Evolutionary conservation across 257 asterid genomes (phyloP), one percentile per base, ranked within the genome.

Genomic region (Thymus quinquecostatus): DNA sequence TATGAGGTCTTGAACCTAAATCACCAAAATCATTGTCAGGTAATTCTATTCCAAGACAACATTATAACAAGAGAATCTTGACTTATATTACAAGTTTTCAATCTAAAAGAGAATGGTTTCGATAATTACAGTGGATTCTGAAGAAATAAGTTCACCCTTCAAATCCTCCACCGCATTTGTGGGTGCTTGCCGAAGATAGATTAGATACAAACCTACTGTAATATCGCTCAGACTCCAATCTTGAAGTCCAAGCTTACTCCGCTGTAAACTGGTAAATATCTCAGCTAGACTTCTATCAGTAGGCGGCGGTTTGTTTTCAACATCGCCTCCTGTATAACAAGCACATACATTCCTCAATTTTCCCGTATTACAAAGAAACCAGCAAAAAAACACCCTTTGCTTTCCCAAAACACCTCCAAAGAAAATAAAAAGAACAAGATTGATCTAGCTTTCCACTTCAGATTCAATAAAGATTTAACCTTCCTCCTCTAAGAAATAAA

Each of bases 171-270:
- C 78, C 44, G 81, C 75, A 59, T 76, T 76, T 41, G 78, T 78
- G 59, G 99, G 87, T 69, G 98, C 94, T 79, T 92, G 98, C 77
- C 74, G 92, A 76, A 95, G 92, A 82, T 95, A 92, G 44, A 95
- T 77, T 65, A 89, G 96, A 84, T 88, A 95, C 81, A 95, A 80
- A 70, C 98, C 99, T 69, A 88, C 60, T 2, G 99, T 95, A 69
- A 95, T 92, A 82, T 95, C 98, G 76, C 97, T 84, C 43, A 95
- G 81, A 85, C 90, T 92, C 99, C 99, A 95, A 77, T 90, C 96
- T 79, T 92, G 92, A 70, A 95, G 66, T 63, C 99, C 98, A 77
- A 85, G 88, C 84, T 85, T 89, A 80, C 97, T 95, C 84, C 88
- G 81, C 49, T 92, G 99, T 70, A 95, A 81, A 78, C 96, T 84